Percentiles rank a stretch among this genome's conserved stretches.
Evolutionary conservation across 1,139 yeast genomes (phyloP).

Genomic region (Magnusiomyces paraingens): DNA sequence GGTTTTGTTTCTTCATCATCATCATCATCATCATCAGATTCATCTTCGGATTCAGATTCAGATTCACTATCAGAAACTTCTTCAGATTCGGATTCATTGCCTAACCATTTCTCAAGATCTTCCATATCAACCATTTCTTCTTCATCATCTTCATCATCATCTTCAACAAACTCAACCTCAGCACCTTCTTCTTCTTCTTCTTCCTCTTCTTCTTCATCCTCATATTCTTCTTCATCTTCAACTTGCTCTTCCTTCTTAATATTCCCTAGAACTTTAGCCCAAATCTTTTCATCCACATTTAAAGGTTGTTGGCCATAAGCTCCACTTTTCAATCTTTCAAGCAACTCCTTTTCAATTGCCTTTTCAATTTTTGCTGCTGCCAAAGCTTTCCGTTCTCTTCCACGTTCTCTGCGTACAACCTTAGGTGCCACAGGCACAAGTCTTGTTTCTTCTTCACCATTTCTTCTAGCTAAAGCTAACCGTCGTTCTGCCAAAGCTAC

Average conservation of each 20-base stretch:
- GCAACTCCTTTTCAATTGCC: conserved; percentile 89
- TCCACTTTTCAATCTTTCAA: conserved; percentile 92
- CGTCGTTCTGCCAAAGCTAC: conserved; percentile 96
- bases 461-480: conserved; percentile 58
- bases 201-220: conserved; percentile 54
- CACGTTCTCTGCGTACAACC: conserved; percentile 88
- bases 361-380: conserved; percentile 96
- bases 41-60: conserved; percentile 27
- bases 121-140: conserved; percentile 89
- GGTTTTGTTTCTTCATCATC: conserved; percentile 32
- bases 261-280: conserved; percentile 88
- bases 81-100: conserved; percentile 45
- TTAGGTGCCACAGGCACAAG: conserved; percentile 44
- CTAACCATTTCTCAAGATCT: conserved; percentile 87
- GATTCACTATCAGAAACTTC: conserved; percentile 31
- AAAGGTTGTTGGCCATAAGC: conserved; percentile 97
- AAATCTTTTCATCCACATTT: conserved; percentile 89
- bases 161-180: conserved; percentile 80
- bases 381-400: conserved; percentile 91
- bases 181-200: conserved; percentile 41
- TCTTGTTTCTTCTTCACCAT: conserved; percentile 2
- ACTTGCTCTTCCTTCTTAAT: conserved; percentile 53
- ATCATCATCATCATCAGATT: conserved; percentile 35
- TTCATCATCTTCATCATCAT: conserved; percentile 46
- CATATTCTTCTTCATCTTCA: conserved; percentile 58